Evolutionary conservation across 1,139 yeast species (phyloP).

Genomic region (Blastobotrys raffinosifermentans): DNA sequence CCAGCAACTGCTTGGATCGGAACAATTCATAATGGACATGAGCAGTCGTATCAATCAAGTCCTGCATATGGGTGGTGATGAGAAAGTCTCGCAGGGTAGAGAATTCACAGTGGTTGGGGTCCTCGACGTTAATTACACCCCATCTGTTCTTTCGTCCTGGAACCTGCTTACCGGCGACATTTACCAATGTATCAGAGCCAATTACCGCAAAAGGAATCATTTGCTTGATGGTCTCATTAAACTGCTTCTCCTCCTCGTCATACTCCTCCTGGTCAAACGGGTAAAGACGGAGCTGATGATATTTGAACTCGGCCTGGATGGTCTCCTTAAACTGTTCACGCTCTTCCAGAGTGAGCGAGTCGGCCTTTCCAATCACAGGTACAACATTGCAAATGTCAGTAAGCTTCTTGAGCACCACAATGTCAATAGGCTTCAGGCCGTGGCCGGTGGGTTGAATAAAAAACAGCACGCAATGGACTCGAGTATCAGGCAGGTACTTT

Average conservation of each 20-base stretch:
- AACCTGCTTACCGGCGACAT: slow-evolving; percentile 58
- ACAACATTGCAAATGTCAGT: slow-evolving; percentile 90
- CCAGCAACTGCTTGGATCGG: slow-evolving; percentile 89
- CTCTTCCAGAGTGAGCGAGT: slow-evolving; percentile 81
- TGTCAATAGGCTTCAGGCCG: slow-evolving; percentile 76
- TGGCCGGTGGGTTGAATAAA: slow-evolving; percentile 84
- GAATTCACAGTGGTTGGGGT: slow-evolving; percentile 92
- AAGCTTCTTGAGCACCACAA: slow-evolving; percentile 75
- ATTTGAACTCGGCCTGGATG: slow-evolving; percentile 66
- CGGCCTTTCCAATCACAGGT: slow-evolving; percentile 92
- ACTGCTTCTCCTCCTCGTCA: slow-evolving; percentile 45
- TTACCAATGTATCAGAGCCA: slow-evolving; percentile 70
- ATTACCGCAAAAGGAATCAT: slow-evolving; percentile 87
- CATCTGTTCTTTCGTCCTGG: slow-evolving; percentile 91
- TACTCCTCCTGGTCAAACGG: slow-evolving; percentile 81
- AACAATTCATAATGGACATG: slow-evolving; percentile 86
- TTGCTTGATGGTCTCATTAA: slow-evolving; percentile 44
- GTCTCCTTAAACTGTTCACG: slow-evolving; percentile 68
- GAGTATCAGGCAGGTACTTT: slow-evolving; percentile 72
- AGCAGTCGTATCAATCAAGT: slow-evolving; percentile 88
- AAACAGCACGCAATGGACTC: slow-evolving; percentile 90
- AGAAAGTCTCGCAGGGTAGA: slow-evolving; percentile 87
- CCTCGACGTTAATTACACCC: slow-evolving; percentile 86
- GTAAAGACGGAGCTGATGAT: slow-evolving; percentile 71
- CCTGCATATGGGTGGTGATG: slow-evolving; percentile 93